phyloP scores from a whole-genome alignment of 306 rosid genomes.

The Cucurbita moschata region DNA sequence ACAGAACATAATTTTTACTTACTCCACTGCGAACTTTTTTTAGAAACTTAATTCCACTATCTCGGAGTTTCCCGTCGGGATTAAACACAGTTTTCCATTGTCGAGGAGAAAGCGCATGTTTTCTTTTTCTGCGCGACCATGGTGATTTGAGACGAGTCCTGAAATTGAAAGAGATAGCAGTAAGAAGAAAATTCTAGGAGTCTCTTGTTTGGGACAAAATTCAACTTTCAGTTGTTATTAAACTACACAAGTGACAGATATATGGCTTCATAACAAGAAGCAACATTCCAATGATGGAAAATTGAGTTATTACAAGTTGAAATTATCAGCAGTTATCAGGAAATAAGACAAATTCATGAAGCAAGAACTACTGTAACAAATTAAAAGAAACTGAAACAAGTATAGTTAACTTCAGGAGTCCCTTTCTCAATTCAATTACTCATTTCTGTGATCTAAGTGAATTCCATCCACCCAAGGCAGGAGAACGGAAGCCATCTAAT shows the following conservation, averaged over 20 bases:
- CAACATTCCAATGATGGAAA: not conserved
- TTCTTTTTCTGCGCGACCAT: conserved; percentile 94
- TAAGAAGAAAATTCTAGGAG: not conserved
- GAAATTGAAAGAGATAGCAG: conserved; percentile 8
- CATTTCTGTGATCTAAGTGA: not conserved
- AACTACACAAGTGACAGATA: not conserved
- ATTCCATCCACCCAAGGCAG: not conserved
- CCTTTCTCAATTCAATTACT: not conserved
- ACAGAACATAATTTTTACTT: conserved; percentile 20
- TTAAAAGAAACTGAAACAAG: not conserved
- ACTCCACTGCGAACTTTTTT: conserved; percentile 98
- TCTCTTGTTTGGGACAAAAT: not conserved
- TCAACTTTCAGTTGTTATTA: conserved; percentile 18
- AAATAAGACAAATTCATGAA: not conserved
- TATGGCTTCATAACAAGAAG: not conserved
- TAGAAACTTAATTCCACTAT: conserved; percentile 85
- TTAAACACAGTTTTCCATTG: conserved; percentile 71
- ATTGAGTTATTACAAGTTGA: not conserved
- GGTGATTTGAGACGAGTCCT: conserved; percentile 93
- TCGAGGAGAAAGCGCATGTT: conserved; percentile 60
- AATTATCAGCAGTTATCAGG: not conserved
- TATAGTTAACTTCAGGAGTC: not conserved
- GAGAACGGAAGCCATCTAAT: not conserved
- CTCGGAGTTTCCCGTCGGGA: conserved; percentile 65
- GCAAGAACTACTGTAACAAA: not conserved